Percentiles rank a stretch among this genome's conserved stretches.
Conservation (phyloP, 1,139 yeast genomes). For the Tardiomyces depauwii region DNA sequence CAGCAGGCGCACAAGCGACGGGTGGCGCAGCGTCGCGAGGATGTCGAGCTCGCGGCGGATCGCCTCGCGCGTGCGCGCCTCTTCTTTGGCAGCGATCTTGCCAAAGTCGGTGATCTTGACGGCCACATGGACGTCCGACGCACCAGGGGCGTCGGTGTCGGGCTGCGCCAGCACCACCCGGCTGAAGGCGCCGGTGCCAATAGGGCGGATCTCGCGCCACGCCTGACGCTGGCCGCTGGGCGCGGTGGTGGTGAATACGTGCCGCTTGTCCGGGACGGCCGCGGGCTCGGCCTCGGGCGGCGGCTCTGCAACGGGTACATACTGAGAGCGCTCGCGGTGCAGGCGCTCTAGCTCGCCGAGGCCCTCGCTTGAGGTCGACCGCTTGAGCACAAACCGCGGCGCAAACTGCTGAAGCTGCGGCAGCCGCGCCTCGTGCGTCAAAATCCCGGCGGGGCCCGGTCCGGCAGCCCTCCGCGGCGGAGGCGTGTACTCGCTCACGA, state of each 20-base stretch:
- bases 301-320: background rate
- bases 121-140: conserved; percentile 23
- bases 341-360: background rate
- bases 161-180: conserved; percentile 28
- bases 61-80: conserved; percentile 54
- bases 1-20: conserved; percentile 35
- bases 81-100: conserved; percentile 18
- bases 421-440: background rate
- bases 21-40: conserved; percentile 29
- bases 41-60: conserved; percentile 66
- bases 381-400: background rate
- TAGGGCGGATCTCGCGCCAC: conserved; percentile 23
- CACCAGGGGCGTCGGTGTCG: background rate
- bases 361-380: background rate
- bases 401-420: background rate
- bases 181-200: conserved; percentile 32
- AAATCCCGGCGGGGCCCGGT: background rate
- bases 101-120: conserved; percentile 26
- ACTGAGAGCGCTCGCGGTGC: background rate
- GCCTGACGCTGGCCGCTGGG: conserved; percentile 4
- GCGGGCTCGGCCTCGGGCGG: background rate
- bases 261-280: background rate
- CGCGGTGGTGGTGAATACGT: background rate
- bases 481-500: background rate
- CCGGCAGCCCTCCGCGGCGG: background rate